These are phyloP conservation scores for Pythium insidiosum DNA, from an alignment of 352 stramenopile species.

Conservation along the genomic window DNA sequence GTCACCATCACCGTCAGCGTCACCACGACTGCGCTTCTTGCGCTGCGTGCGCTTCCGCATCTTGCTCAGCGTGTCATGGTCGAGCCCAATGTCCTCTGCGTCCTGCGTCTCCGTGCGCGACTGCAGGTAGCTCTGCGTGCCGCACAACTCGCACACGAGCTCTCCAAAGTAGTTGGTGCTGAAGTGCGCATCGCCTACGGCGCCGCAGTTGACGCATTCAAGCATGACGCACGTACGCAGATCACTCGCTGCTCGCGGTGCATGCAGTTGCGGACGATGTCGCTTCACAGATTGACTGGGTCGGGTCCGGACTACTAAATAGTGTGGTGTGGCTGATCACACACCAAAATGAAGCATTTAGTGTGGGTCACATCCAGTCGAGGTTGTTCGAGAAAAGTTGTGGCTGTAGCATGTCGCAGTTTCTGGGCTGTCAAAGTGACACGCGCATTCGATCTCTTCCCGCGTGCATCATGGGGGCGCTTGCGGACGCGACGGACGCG, in stretches of 20 bases:
- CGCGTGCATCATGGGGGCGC: no score
- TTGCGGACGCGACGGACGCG: not conserved
- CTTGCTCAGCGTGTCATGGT: constrained; percentile 21
- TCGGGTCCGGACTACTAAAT: not conserved
- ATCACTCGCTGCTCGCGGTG: no score
- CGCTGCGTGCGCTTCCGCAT: constrained; percentile 29
- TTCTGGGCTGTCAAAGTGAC: no score
- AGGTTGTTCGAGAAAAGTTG: no score
- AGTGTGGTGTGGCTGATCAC: constrained; percentile 2
- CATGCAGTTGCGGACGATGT: no score
- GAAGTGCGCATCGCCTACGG: constrained; percentile 67
- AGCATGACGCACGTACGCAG: no score
- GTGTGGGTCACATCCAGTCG: constrained; percentile 2
- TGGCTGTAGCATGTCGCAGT: no score
- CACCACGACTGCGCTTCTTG: constrained; percentile 19
- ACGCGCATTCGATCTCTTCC: no score
- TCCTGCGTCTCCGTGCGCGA: constrained; percentile 78
- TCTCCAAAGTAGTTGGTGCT: constrained; percentile 81
- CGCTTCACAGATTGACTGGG: no score
- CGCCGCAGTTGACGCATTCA: constrained; percentile 72
- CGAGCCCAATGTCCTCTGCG: constrained; percentile 60
- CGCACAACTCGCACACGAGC: constrained; percentile 79
- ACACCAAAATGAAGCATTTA: not conserved
- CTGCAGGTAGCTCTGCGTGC: constrained; percentile 78
- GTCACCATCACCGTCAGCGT: not conserved